phyloP scores from a whole-genome alignment of 768 basidiomycete species.

The Coprinellus aureogranulatus region DNA sequence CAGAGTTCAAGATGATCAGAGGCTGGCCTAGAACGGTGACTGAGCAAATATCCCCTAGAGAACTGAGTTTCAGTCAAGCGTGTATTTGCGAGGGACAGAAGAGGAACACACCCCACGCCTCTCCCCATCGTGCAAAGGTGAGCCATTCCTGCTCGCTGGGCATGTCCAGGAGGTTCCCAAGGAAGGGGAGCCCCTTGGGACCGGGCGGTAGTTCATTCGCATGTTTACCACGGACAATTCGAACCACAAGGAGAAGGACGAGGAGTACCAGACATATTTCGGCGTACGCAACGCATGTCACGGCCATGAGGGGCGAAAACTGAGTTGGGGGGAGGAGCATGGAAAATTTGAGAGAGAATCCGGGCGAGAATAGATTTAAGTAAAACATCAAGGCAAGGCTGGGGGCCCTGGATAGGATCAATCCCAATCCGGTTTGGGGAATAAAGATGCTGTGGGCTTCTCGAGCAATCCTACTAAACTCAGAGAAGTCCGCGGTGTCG shows the following conservation, averaged over 20 bases:
- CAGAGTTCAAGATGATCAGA: constrained; percentile 54
- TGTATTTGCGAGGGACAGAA: background rate
- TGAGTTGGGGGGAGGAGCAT: constrained; percentile 18
- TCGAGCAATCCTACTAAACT: constrained; percentile 27
- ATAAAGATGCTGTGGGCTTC: constrained; percentile 31
- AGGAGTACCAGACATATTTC: constrained; percentile 19
- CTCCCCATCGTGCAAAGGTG: constrained; percentile 51
- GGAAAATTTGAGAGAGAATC: constrained; percentile 22
- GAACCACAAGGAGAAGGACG: constrained; percentile 28
- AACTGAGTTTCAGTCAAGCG: background rate
- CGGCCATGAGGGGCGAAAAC: constrained; percentile 23
- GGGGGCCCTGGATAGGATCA: constrained; percentile 31
- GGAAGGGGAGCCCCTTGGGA: constrained; percentile 49
- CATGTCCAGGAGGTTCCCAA: constrained; percentile 57
- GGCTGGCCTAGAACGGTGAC: constrained; percentile 60
- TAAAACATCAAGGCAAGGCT: constrained; percentile 28
- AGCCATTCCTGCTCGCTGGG: constrained; percentile 49
- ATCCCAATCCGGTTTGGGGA: constrained; percentile 34
- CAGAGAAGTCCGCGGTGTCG: constrained; percentile 44
- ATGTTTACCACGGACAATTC: constrained; percentile 26
- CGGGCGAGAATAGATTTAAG: constrained; percentile 31
- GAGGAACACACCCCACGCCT: constrained; percentile 43
- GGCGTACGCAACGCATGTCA: constrained; percentile 24
- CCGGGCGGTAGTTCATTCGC: constrained; percentile 41
- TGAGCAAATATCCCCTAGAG: constrained; percentile 57